Evolutionary conservation across 176 grass and related monocot species (phyloP).

Genomic region (Oryza brachyantha): DNA sequence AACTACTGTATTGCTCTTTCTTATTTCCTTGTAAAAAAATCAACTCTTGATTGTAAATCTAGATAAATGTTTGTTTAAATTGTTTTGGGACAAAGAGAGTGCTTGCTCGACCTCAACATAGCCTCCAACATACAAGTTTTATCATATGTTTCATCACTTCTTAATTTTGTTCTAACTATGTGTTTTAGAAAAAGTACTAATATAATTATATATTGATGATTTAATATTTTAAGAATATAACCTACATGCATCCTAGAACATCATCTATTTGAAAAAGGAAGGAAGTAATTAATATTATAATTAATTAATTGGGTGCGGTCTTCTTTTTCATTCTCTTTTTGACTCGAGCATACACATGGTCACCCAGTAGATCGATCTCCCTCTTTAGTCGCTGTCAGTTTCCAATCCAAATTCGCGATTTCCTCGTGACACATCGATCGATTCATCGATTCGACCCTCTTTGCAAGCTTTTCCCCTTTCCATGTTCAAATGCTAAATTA

Average conservation of each 20-base stretch:
- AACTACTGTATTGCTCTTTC: not conserved
- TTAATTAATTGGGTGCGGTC: not conserved
- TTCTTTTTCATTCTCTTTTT: slow-evolving; percentile 31
- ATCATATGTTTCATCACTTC: too few species aligned
- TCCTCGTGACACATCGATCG: slow-evolving; percentile 14
- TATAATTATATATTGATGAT: not conserved
- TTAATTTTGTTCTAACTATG: not conserved
- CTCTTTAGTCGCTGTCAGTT: slow-evolving; percentile 35
- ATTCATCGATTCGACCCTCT: not conserved
- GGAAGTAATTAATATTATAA: not conserved
- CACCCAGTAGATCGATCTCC: slow-evolving; percentile 6
- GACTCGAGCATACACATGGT: slow-evolving; percentile 16
- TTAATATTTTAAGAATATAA: not conserved
- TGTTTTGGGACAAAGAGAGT: too few species aligned
- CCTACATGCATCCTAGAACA: not conserved
- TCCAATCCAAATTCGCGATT: slow-evolving; percentile 17
- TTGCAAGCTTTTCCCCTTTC: slow-evolving; percentile 17
- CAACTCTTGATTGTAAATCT: too few species aligned
- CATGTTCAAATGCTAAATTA: slow-evolving; percentile 49
- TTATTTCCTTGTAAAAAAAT: too few species aligned
- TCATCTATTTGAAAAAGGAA: not conserved
- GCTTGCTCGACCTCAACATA: too few species aligned
- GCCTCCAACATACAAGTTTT: too few species aligned
- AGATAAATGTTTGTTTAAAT: too few species aligned
- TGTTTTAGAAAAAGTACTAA: not conserved